Percentiles rank a stretch among this genome's conserved stretches.
Evolutionary conservation across 495 filamentous ascomycete genomes (phyloP).

Genomic region (Lindgomyces ingoldianus): DNA sequence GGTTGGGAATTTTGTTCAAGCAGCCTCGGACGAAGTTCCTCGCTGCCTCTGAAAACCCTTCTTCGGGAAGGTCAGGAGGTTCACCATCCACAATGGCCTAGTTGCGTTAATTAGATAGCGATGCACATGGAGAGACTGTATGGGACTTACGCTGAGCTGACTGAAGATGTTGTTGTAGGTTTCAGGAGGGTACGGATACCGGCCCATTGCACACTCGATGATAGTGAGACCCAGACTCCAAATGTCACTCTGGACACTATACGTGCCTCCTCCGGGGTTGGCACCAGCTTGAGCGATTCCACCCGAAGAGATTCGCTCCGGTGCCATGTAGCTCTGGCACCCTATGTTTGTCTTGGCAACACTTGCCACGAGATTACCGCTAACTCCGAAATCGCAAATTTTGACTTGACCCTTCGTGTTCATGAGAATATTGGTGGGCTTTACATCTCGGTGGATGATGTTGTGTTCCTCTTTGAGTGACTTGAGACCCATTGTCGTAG

Average conservation of each 20-base stretch:
- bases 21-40: conserved; percentile 86
- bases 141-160: conserved; percentile 82
- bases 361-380: conserved; percentile 92
- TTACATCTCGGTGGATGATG: conserved; percentile 98
- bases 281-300: conserved; percentile 76
- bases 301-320: conserved; percentile 87
- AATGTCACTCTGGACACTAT: conserved; percentile 97
- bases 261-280: conserved; percentile 74
- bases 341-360: conserved; percentile 99
- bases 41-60: conserved; percentile 75
- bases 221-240: conserved; percentile 95
- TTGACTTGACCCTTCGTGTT: conserved; percentile 91
- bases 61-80: conserved; percentile 77
- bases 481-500: conserved; percentile 88
- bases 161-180: conserved; percentile 99
- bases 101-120: no score
- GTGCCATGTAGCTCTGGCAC: conserved; percentile 99
- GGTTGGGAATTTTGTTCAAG: conserved; percentile 87
- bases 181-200: conserved; percentile 96
- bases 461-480: conserved; percentile 96
- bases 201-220: conserved; percentile 93
- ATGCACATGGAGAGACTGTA: background rate
- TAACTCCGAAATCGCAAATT: conserved; percentile 98
- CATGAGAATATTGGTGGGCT: conserved; percentile 94
- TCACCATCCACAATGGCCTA: conserved; percentile 98